phyloP scores from a whole-genome alignment of 2,329 filamentous ascomycete species.

The Fusarium nelsonii region DNA sequence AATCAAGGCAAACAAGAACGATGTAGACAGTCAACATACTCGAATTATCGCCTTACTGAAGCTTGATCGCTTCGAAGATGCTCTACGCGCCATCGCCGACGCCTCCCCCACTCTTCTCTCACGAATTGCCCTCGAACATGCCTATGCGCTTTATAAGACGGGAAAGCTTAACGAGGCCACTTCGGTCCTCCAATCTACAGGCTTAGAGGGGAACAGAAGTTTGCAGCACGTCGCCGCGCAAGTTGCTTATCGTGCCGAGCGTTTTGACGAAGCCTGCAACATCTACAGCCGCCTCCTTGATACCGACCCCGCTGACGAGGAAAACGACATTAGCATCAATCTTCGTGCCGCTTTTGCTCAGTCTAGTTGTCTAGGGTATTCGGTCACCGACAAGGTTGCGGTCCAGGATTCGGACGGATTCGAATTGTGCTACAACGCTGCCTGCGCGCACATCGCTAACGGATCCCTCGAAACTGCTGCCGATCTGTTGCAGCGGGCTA shows the following conservation, averaged over 20 bases:
- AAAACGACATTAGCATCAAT: conserved; percentile 83
- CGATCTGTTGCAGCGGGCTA: conserved; percentile 76
- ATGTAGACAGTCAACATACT: conserved; percentile 73
- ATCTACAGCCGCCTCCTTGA: conserved; percentile 72
- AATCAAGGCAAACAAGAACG: conserved; percentile 70
- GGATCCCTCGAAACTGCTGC: conserved; percentile 75
- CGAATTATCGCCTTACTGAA: conserved; percentile 82
- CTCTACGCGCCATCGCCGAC: conserved; percentile 74
- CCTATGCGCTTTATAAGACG: conserved; percentile 87
- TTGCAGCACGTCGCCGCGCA: conserved; percentile 71
- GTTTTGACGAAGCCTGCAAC: conserved; percentile 74
- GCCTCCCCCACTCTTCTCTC: conserved; percentile 71
- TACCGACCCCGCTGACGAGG: conserved; percentile 67
- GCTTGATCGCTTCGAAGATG: conserved; percentile 85
- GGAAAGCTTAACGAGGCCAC: conserved; percentile 77
- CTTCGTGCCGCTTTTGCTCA: conserved; percentile 78
- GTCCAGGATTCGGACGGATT: conserved; percentile 77
- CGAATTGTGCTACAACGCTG: conserved; percentile 85
- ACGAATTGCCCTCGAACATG: conserved; percentile 74
- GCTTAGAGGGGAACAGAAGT: conserved; percentile 50
- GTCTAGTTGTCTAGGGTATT: conserved; percentile 73
- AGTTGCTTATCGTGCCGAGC: conserved; percentile 79
- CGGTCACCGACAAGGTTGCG: conserved; percentile 58
- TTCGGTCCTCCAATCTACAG: conserved; percentile 53
- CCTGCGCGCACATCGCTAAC: conserved; percentile 77